phyloP scores from a whole-genome alignment of 2,329 filamentous ascomycete species.

The Cladosporium sp. region DNA sequence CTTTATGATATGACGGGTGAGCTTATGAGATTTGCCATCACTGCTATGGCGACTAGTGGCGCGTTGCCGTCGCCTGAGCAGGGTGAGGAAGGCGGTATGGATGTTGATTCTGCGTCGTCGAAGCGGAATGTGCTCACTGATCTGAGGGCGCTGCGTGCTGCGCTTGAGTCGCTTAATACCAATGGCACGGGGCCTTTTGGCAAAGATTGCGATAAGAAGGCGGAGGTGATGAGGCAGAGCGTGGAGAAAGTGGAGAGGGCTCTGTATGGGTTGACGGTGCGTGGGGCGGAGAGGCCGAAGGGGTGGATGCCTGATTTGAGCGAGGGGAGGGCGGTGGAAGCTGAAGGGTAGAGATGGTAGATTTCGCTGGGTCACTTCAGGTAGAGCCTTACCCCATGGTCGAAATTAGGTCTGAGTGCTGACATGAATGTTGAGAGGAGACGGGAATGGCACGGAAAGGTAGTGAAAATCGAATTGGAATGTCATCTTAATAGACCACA shows the following conservation, averaged over 20 bases:
- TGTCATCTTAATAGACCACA: not conserved
- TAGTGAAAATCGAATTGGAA: not conserved
- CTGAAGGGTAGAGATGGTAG: constrained; percentile 32
- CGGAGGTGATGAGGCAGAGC: constrained; percentile 79
- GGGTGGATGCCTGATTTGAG: constrained; percentile 81
- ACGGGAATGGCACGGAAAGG: too few relatives aligned
- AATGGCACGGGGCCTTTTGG: constrained; percentile 51
- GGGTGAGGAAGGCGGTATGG: constrained; percentile 29
- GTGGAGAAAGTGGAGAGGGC: constrained; percentile 92
- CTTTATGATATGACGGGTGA: constrained; percentile 93
- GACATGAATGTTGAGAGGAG: not conserved
- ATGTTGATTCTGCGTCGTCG: constrained; percentile 26
- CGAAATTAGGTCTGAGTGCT: too few relatives aligned
- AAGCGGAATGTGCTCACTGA: constrained; percentile 69
- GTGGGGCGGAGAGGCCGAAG: constrained; percentile 82
- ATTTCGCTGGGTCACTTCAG: not conserved
- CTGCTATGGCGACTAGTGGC: constrained; percentile 73
- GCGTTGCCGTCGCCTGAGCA: constrained; percentile 36
- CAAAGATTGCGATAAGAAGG: constrained; percentile 70
- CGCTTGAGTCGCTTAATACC: constrained; percentile 67
- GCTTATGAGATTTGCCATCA: constrained; percentile 94
- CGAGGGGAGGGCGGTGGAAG: constrained; percentile 35
- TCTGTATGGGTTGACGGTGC: constrained; percentile 80
- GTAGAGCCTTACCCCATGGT: too few relatives aligned
- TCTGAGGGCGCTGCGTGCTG: constrained; percentile 70